Evolutionary conservation across 2,329 filamentous ascomycete genomes (phyloP), one percentile per base, ranked within the genome.

Genomic region (Zymoseptoria brevis): DNA sequence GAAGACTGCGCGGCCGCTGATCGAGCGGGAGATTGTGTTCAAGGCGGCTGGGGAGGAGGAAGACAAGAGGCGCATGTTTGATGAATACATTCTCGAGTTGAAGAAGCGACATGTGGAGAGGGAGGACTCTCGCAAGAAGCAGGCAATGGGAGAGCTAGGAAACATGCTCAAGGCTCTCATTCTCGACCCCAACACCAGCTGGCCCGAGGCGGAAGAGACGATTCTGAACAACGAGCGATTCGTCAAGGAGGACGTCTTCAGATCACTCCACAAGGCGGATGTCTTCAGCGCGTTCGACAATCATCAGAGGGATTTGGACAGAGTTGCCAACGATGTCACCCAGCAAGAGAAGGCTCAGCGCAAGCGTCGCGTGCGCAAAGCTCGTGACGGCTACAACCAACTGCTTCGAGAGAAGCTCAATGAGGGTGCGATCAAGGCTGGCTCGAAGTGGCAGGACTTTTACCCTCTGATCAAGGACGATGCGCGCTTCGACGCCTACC

Each of bases 21-120:
- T 99, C 63, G 90, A 97, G 75, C 88, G 88, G 54, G 94, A 99
- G 79, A 94, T 90, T 53, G 94, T 96, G 60, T 99, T 97, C 78
- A 87, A 91, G 68, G 93, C 91, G 29, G 93, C 92, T 50, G 88
- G 87, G 65, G 88, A 88, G 67, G 94, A 99, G 68, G 82, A 84
- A 59, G 94, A 97, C 78, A 87, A 92, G 58, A 87, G 89, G 62
- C 87, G 91, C 72, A 81, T 99, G 54, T 99, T 96, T 69, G 89
- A 96, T 69, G 94, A 97, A 74, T 99, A 99, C 75, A 85, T 96
- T 59, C 75, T 87, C 62, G 87, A 92, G 57, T 84, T 97, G 50
- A 93, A 89, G 74, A 94, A 90, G 73, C 78, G 82, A 6, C 85
- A 96, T 71, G 78, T 86, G 19, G 90, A 96, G 69, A 81, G 86